Base-by-base conservation (phyloP, 225 moss, liverwort and hornwort species). In the Pleurozium schreberi region DNA sequence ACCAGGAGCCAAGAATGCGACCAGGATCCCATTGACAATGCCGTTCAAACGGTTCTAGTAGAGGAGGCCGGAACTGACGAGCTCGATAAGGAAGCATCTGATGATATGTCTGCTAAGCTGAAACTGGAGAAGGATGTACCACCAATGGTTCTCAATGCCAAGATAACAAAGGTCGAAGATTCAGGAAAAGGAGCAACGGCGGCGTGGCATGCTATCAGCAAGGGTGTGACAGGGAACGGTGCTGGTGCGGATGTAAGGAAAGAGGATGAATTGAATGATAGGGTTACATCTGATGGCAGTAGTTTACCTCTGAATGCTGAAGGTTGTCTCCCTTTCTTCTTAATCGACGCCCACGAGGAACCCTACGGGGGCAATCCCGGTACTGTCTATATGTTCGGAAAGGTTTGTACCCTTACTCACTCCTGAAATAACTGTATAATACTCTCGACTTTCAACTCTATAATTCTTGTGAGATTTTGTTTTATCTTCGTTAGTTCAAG, bases 271-370 rank as follows among this genome's bases (percentile, higher is more conserved):
- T 30, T 84, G 40, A 92, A 90, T 58, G 95, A 95, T 36, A 65
- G 69, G 62, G 61, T 90, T 23, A 87, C 75, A 64, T 76, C 83
- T 81, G 95, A 91, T 49, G 85, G 62, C 81, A 93, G 88, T 87
- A 90, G 87, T 86, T 85, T 96, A 82, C 95, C 97, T 38, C 83
- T 95, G 79, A 93, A 96, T 91, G 78, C 88, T 34, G 96, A 95
- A 66, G 96, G 97, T 50, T 94, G 94, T 47, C 93, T 99, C 47
- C 91, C 94, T 52, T 99, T 99, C 88, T 99, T 94, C 74, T 91
- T 97, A 70, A 80, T 99, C 68, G 98, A 99, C 86, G 96, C 97
- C 43, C 95, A 99, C 69, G 98, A 99, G 91, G 98, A 99, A 91
- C 93, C 94, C 17, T 97, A 93, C 84, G 97, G 97, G 58, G 90